phyloP scores from a whole-genome alignment of 495 filamentous ascomycete genomes.

The Xylaria bambusicola region DNA sequence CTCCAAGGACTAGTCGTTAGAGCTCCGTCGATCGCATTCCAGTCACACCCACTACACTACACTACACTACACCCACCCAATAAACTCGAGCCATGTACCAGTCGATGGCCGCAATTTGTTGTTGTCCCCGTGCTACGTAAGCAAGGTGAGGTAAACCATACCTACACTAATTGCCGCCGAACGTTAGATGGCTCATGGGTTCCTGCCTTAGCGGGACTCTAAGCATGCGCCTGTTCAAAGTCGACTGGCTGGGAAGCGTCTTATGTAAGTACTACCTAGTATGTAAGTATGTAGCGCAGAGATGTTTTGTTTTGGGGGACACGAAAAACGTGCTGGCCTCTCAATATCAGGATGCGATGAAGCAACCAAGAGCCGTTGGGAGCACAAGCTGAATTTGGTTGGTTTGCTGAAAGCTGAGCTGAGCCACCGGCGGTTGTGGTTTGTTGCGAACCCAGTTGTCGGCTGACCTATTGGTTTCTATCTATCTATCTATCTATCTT shows the following conservation, averaged over 20 bases:
- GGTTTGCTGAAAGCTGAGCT: background rate
- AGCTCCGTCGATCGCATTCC: slow-evolving; percentile 9
- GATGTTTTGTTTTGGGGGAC: slow-evolving; percentile 1
- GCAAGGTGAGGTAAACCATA: background rate
- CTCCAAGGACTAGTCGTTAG: slow-evolving; percentile 9
- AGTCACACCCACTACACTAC: too few relatives aligned
- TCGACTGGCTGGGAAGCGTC: too few relatives aligned
- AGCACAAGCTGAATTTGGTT: background rate
- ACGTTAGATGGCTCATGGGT: background rate
- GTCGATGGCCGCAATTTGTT: background rate
- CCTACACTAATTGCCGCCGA: slow-evolving; percentile 3
- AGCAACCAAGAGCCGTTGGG: background rate
- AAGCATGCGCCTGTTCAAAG: too few relatives aligned
- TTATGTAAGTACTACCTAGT: too few relatives aligned
- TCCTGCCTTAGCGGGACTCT: slow-evolving; percentile 5
- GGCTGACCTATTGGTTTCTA: too few relatives aligned
- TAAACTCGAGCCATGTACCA: background rate
- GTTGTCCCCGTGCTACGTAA: background rate
- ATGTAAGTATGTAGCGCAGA: too few relatives aligned
- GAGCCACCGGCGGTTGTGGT: too few relatives aligned
- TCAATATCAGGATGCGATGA: background rate
- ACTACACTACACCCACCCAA: too few relatives aligned
- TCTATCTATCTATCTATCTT: too few relatives aligned
- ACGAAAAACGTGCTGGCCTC: background rate
- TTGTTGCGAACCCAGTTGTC: too few relatives aligned